phyloP scores from a whole-genome alignment of 129 eudicot species.

The Saussurea involucrata region DNA sequence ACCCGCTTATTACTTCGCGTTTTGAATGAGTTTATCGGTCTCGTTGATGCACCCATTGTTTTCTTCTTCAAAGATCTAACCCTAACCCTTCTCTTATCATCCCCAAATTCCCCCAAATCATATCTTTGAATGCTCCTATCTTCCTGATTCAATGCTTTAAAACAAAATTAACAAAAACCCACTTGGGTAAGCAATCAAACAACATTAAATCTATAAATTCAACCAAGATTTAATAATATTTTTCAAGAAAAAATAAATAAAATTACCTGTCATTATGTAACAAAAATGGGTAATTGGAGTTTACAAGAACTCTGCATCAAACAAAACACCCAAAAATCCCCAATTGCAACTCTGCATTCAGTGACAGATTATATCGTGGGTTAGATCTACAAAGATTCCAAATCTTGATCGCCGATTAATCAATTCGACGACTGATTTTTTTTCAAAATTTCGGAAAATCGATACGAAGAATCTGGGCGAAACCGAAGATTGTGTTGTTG shows the following conservation, averaged over 20 bases:
- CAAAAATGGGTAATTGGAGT: background rate
- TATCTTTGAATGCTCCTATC: slow-evolving; percentile 49
- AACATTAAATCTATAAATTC: background rate
- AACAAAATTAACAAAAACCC: background rate
- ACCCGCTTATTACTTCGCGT: slow-evolving; percentile 37
- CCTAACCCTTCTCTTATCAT: slow-evolving; percentile 57
- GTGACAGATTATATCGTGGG: slow-evolving; percentile 4
- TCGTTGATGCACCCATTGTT: slow-evolving; percentile 52
- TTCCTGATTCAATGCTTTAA: slow-evolving; percentile 36
- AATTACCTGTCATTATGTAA: slow-evolving; percentile 51
- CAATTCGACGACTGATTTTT: too few species aligned
- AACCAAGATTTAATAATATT: background rate
- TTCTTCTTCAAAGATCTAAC: slow-evolving; percentile 73
- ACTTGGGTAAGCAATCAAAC: background rate
- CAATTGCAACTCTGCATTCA: slow-evolving; percentile 27
- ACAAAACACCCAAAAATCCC: slow-evolving; percentile 7
- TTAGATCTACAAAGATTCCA: slow-evolving; percentile 22
- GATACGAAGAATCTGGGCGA: background rate
- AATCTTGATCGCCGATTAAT: slow-evolving; percentile 21
- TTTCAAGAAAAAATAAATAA: background rate
- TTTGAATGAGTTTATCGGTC: slow-evolving; percentile 34
- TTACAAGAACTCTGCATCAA: slow-evolving; percentile 31
- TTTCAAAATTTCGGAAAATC: slow-evolving; percentile 1
- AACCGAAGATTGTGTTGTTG: background rate
- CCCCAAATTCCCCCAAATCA: slow-evolving; percentile 57